phyloP scores from a whole-genome alignment of 192 early-diverging fungal genomes.

The Backusella westeae region DNA sequence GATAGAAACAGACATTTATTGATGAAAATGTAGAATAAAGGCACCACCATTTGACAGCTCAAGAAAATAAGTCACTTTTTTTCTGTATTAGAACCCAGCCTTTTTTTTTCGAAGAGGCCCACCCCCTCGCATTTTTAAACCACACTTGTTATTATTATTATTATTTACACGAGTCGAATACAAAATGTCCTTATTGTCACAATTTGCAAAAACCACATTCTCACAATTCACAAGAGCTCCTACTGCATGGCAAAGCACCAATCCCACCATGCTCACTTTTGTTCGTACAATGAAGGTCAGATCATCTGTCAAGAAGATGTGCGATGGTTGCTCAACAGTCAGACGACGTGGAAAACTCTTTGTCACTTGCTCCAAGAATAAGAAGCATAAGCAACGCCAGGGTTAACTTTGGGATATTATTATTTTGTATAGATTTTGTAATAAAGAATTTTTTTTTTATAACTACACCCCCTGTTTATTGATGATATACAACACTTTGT shows the following conservation, averaged over 20 bases:
- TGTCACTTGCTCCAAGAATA: constrained; percentile 88
- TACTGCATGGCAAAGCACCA: constrained; percentile 11
- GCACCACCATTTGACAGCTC: too few relatives aligned
- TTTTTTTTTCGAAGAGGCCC: neutral
- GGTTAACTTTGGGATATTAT: constrained; percentile 45
- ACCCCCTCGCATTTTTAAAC: neutral
- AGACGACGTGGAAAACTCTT: constrained; percentile 80
- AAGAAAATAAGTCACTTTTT: neutral
- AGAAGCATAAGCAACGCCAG: constrained; percentile 95
- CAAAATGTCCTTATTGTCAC: constrained; percentile 19
- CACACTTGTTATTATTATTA: neutral
- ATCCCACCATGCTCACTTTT: constrained; percentile 27
- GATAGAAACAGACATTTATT: too few relatives aligned
- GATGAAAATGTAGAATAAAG: too few relatives aligned
- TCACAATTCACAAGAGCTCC: constrained; percentile 14
- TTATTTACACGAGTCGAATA: neutral
- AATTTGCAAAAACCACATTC: constrained; percentile 7
- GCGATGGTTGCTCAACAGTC: constrained; percentile 87
- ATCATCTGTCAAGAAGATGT: constrained; percentile 86
- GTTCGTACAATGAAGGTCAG: constrained; percentile 84
- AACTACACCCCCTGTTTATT: neutral
- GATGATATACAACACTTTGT: constrained; percentile 30
- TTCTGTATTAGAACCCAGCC: neutral
- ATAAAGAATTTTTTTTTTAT: constrained; percentile 5
- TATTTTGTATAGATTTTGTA: constrained; percentile 10